Evolutionary conservation across 306 rosid species (phyloP).

Genomic region (Trifolium fragiferum): DNA sequence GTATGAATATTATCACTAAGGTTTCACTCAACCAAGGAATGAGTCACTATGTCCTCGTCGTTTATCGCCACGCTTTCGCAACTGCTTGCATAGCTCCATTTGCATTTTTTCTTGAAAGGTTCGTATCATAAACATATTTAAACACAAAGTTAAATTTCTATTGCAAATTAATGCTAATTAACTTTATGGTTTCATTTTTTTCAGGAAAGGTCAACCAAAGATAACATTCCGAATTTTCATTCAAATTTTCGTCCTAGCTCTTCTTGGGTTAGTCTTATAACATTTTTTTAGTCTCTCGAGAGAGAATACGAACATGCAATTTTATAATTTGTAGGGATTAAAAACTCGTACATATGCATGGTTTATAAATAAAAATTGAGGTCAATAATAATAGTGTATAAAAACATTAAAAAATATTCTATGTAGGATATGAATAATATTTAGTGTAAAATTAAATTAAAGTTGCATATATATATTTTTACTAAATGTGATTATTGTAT

Average conservation of each 20-base stretch:
- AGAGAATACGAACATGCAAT: neutral
- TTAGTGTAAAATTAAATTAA: neutral
- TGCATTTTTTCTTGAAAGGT: slow-evolving; percentile 84
- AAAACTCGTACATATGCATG: neutral
- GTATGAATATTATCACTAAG: slow-evolving; percentile 88
- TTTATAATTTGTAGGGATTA: neutral
- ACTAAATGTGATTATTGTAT: slow-evolving; percentile 35
- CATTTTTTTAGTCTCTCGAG: neutral
- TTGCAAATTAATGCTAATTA: slow-evolving; percentile 12
- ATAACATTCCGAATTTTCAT: slow-evolving; percentile 72
- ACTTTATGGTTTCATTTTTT: slow-evolving; percentile 34
- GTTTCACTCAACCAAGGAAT: slow-evolving; percentile 88
- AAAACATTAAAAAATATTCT: neutral
- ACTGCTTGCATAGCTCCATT: slow-evolving; percentile 79
- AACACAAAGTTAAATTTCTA: neutral
- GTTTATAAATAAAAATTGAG: neutral
- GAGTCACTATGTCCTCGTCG: slow-evolving; percentile 96
- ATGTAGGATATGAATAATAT: neutral
- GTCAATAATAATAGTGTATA: no score
- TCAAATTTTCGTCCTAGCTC: slow-evolving; percentile 75
- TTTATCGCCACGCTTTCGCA: slow-evolving; percentile 89
- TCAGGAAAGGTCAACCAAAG: slow-evolving; percentile 83
- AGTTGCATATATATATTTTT: neutral
- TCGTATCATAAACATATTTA: neutral
- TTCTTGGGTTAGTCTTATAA: slow-evolving; percentile 71